Conservation (phyloP, 2,329 filamentous ascomycete species). For the Cladosporium phlei region DNA sequence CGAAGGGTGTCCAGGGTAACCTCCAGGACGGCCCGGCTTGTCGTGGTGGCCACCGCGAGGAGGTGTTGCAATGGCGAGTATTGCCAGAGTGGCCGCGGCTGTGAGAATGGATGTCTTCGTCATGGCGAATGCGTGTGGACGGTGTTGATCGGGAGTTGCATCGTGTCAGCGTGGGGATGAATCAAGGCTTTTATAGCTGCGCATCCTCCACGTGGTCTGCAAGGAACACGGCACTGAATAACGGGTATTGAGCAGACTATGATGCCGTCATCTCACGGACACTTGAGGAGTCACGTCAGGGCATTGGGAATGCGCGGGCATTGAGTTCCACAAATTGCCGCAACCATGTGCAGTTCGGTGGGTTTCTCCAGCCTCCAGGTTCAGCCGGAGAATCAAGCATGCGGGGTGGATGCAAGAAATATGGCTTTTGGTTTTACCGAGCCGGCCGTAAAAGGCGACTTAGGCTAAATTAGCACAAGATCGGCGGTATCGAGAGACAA, state of each 20-base stretch:
- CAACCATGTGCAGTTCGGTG: too few species aligned
- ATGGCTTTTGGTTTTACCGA: too few species aligned
- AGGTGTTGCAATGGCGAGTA: constrained; percentile 4
- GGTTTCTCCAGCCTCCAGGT: not conserved
- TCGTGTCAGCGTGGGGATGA: too few species aligned
- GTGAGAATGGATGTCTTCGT: constrained; percentile 2
- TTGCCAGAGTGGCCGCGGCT: not conserved
- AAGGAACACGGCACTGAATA: not conserved
- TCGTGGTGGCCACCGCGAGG: not conserved
- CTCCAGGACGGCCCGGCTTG: not conserved
- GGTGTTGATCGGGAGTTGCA: too few species aligned
- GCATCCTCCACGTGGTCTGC: not conserved
- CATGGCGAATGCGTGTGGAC: not conserved
- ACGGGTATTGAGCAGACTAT: too few species aligned
- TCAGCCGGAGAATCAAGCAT: not conserved
- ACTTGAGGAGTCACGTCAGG: too few species aligned
- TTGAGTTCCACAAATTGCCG: too few species aligned
- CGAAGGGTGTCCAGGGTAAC: not conserved
- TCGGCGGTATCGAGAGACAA: not conserved
- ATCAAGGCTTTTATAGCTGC: constrained; percentile 10
- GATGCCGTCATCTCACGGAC: not conserved
- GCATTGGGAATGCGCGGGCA: too few species aligned
- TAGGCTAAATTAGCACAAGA: constrained; percentile 6
- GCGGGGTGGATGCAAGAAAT: not conserved
- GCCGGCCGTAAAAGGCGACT: constrained; percentile 1